A percentile compares a stretch with the other conserved stretches of the same genome.
phyloP scores from a whole-genome alignment of 176 grass and related monocot genomes.

The Typha latifolia region DNA sequence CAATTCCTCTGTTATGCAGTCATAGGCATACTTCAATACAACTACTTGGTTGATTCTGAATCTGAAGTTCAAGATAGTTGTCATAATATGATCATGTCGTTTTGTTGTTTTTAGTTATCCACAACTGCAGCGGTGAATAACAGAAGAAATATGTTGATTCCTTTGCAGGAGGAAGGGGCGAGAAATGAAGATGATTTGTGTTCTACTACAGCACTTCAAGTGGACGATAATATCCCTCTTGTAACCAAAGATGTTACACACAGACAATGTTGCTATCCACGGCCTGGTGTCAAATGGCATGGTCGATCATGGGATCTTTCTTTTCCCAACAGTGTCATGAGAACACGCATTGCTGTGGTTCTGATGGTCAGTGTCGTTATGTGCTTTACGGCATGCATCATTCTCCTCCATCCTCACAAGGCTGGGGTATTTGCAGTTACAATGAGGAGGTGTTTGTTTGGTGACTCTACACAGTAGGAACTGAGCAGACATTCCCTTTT shows the following conservation, averaged over 20 bases:
- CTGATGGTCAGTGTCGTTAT: conserved; percentile 44
- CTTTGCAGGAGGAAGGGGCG: conserved; percentile 35
- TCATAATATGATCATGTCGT: too few relatives aligned
- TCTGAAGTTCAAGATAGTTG: too few relatives aligned
- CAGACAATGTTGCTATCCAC: conserved; percentile 32
- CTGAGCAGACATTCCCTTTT: not conserved
- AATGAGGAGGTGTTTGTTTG: conserved; percentile 61
- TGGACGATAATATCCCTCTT: conserved; percentile 37
- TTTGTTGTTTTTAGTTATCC: too few relatives aligned
- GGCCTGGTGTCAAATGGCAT: conserved; percentile 20
- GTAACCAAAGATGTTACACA: conserved; percentile 33
- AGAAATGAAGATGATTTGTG: conserved; percentile 13
- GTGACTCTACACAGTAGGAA: conserved; percentile 27
- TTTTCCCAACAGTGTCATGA: conserved; percentile 36
- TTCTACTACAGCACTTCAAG: conserved; percentile 12
- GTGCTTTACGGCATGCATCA: conserved; percentile 67
- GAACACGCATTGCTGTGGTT: conserved; percentile 28
- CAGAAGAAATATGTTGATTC: too few relatives aligned
- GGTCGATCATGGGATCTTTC: conserved; percentile 13
- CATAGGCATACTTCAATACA: too few relatives aligned
- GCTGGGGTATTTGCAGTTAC: conserved; percentile 36
- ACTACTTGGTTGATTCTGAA: too few relatives aligned
- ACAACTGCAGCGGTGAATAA: too few relatives aligned
- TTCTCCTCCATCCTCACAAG: conserved; percentile 61
- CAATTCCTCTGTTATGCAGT: too few relatives aligned